Evolutionary conservation across 768 basidiomycete genomes (phyloP).

Genomic region (Gloeophyllum trabeum): DNA sequence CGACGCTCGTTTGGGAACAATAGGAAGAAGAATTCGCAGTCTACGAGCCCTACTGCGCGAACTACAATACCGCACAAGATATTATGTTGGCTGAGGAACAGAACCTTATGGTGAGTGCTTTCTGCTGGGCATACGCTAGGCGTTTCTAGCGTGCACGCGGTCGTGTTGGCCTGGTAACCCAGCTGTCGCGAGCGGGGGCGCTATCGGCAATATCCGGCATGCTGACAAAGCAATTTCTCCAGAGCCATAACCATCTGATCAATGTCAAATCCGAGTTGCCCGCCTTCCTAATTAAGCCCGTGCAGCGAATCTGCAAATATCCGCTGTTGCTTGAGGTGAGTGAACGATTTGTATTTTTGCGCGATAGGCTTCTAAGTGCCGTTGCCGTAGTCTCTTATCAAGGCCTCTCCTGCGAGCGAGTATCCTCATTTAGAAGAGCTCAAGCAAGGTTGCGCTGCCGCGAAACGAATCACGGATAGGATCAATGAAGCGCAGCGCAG

Average conservation of each 20-base stretch:
- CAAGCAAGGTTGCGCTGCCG: conserved; percentile 71
- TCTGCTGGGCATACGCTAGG: conserved; percentile 3
- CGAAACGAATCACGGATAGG: conserved; percentile 88
- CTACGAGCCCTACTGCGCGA: conserved; percentile 96
- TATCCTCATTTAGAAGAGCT: conserved; percentile 75
- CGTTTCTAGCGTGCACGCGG: conserved; percentile 4
- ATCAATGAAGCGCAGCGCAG: conserved; percentile 94
- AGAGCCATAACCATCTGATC: conserved; percentile 78
- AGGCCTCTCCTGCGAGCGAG: conserved; percentile 48
- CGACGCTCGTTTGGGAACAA: conserved; percentile 26
- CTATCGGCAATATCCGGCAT: background rate
- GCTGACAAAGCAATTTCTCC: conserved; percentile 12
- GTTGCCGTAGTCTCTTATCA: conserved; percentile 52
- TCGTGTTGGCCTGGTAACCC: conserved; percentile 12
- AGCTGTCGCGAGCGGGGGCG: conserved; percentile 11
- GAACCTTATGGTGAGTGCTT: conserved; percentile 62
- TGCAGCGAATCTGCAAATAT: conserved; percentile 98
- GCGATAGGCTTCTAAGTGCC: conserved; percentile 4
- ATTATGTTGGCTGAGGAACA: conserved; percentile 81
- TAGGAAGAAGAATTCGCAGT: conserved; percentile 94
- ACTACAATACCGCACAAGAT: conserved; percentile 81
- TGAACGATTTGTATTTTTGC: conserved; percentile 10
- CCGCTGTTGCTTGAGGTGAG: conserved; percentile 85
- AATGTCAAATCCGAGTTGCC: conserved; percentile 88
- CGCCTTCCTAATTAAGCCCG: conserved; percentile 96